Evolutionary conservation across 108 stramenopile species (phyloP), one percentile per base, ranked within the genome.

Genomic region (Cylindrotheca fusiformis): DNA sequence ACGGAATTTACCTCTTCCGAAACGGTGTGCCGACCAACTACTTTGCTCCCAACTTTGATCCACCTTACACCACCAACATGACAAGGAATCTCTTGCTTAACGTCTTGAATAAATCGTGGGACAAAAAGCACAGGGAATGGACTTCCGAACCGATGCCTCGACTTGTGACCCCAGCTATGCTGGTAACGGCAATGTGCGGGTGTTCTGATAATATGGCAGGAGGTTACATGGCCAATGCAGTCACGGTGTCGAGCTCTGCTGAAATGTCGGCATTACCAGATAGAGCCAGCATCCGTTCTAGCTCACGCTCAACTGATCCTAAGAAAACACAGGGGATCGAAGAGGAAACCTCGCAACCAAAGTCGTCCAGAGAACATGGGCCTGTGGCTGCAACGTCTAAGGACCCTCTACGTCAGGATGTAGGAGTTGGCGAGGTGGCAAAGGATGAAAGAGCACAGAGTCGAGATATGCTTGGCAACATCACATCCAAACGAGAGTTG

Each of bases 21-120:
- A 85, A 90, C 63, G 93, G 88, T 6, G 65, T 81, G 28, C 87
- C 92, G 18, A 90, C 93, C 18, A 94, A 94, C 63, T 94, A 94
- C 69, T 94, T 94, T 69, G 83, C 89, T 30, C 93, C 93, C 19
- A 94, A 94, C 62, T 89, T 94, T 59, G 72, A 87, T 32, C 89
- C 89, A 27, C 93, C 93, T 2, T 94, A 94, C 63, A 87, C 86
- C n/a, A 91, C 93, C 24, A 89, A 85, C 52, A 87, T 94, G 84
- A 91, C 81, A 14, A 74, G 93, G 17, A 81, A 74, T 53, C 57
- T 94, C 30, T 69, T 94, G 31, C 48, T 67, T 21, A 94, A 88
- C 63, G 88, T 94, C 0, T 58, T 94, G 28, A 75, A 68, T 26
- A 94, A 94, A 59, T 81, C 78, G 48, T 94, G 93, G 93, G 93